Base-by-base conservation (phyloP, 768 basidiomycete genomes). In the Ramaria rubella region DNA sequence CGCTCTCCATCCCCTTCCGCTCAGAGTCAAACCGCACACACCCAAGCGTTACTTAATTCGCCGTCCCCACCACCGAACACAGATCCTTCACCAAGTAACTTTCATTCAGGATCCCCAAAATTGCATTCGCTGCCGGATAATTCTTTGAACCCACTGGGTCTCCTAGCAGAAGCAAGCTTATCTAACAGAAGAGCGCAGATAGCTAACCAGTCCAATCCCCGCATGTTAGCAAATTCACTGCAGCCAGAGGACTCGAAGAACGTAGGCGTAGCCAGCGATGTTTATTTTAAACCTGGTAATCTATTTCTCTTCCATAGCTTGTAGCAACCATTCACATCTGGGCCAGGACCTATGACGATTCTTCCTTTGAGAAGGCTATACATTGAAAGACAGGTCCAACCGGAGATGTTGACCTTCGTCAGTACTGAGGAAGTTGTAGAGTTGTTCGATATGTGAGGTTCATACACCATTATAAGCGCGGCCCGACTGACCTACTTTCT, bases 101-200 rank as follows among this genome's bases (percentile, higher is more conserved):
- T 62, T 29, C 71, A 74, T 4, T 75, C 79, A 1, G 76, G 77
- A 2, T 94, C 91, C 1, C 94, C 94, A 0, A 88, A 94, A 65
- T 75, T 97, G 2, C 93, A 95, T 61, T 90, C 84, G 0, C 72
- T 98, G 4, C 95, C 95, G 0, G 94, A 97, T 68, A 95, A 95
- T 65, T 74, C 88, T 0, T 74, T 98, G 36, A 97, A 95, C 60
- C 95, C 95, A 4, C 76, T 98, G 11, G 95, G 95, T 0, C 74
- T 98, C 0, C 78, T 98, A 17, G 95, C 93, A 0, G 94, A 97
- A 66, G 90, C 92, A 0, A 90, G 87, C 64, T 72, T 90, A 26
- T 86, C 85, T 1, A 89, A 87, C 62, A 79, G 88, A 5, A 75
- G 82, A 26, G 82, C 81, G 1, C 78, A 83, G 44, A 76, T 76